Evolutionary conservation across 169 alveolate genomes (phyloP).

Genomic region (Plasmodium fragile): DNA sequence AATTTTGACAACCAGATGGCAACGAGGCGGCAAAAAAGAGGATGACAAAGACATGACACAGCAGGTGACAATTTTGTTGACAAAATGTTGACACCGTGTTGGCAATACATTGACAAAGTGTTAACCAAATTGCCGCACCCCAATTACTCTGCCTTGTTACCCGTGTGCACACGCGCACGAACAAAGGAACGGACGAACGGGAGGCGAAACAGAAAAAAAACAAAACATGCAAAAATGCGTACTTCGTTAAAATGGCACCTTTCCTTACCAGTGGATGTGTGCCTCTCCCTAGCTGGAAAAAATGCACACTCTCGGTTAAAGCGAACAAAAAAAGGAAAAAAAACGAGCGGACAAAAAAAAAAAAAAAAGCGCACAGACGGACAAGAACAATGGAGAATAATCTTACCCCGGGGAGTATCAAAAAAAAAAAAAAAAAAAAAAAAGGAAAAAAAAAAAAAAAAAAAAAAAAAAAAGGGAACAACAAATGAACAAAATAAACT

Average conservation of each 20-base stretch:
- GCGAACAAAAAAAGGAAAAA: slow-evolving; percentile 7
- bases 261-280: background rate
- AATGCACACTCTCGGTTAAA: background rate
- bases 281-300: background rate
- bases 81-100: background rate
- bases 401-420: background rate
- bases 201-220: background rate
- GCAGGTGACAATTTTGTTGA: background rate
- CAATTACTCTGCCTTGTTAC: slow-evolving; percentile 5
- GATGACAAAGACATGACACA: background rate
- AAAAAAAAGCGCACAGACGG: background rate
- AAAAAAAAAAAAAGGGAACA: background rate
- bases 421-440: background rate
- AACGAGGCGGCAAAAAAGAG: background rate
- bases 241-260: background rate
- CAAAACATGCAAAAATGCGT: background rate
- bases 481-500: background rate
- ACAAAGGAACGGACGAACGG: slow-evolving; percentile 17
- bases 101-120: background rate
- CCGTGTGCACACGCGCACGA: slow-evolving; percentile 27
- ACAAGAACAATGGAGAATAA: background rate
- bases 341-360: background rate
- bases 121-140: background rate
- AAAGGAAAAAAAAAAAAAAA: background rate
- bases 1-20: background rate